Percentiles rank a stretch among this genome's conserved stretches.
Evolutionary conservation across 2,329 filamentous ascomycete genomes (phyloP).

Genomic region (Esteya vermicola): DNA sequence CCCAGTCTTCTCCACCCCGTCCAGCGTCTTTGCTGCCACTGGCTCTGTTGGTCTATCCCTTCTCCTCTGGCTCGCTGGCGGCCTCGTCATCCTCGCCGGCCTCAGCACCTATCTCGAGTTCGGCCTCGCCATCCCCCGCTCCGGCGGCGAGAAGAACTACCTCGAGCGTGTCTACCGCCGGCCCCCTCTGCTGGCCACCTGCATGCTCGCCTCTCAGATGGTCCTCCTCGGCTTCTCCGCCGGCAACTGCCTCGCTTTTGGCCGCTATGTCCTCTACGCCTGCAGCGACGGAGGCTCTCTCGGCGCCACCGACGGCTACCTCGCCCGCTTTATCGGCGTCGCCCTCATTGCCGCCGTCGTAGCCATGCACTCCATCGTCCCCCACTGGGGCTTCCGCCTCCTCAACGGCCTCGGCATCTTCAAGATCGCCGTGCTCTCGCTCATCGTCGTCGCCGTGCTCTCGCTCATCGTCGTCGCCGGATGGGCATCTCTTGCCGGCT

Average conservation of each 20-base stretch:
- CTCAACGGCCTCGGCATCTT: constrained; percentile 32
- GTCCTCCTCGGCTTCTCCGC: constrained; percentile 34
- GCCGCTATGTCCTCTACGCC: constrained; percentile 33
- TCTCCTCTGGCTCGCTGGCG: constrained; percentile 38
- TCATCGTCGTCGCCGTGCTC: constrained; percentile 31
- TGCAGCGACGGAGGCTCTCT: constrained; percentile 12
- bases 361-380: constrained; percentile 27
- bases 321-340: constrained; percentile 32
- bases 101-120: constrained; percentile 29
- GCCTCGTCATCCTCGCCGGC: constrained; percentile 27
- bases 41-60: constrained; percentile 39
- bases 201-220: constrained; percentile 34
- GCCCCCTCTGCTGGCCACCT: constrained; percentile 35
- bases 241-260: constrained; percentile 35
- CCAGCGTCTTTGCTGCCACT: constrained; percentile 36
- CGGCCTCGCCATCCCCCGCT: constrained; percentile 26
- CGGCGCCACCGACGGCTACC: constrained; percentile 27
- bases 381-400: constrained; percentile 29
- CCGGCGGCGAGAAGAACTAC: constrained; percentile 37
- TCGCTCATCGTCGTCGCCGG: constrained; percentile 29
- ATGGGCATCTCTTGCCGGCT: constrained; percentile 15
- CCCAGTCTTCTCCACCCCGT: constrained; percentile 36
- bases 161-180: constrained; percentile 35
- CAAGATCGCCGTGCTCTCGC: constrained; percentile 32
- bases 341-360: constrained; percentile 30